A percentile compares a stretch with the other conserved stretches of the same genome.
Evolutionary conservation across 805 yeast species (phyloP).

Genomic region (Wickerhamomyces bisporus): DNA sequence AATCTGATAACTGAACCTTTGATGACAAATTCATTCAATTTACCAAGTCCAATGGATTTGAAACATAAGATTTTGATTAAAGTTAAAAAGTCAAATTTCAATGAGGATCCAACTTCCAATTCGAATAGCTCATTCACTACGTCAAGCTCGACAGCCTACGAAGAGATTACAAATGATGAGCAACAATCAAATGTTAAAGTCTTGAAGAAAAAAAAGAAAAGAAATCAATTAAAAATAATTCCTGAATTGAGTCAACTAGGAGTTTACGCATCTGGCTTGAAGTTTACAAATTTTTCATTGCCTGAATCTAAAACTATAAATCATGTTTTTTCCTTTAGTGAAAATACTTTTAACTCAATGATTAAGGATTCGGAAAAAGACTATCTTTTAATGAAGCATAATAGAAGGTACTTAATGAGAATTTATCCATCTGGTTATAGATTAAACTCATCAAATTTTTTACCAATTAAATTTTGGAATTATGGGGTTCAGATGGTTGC

Average conservation of each 20-base stretch:
- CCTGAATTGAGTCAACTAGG: conserved; percentile 56
- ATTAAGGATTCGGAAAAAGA: conserved; percentile 53
- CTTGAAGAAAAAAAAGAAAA: conserved; percentile 8
- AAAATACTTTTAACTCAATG: conserved; percentile 59
- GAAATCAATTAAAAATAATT: conserved; percentile 23
- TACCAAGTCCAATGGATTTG: conserved; percentile 74
- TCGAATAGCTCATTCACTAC: conserved; percentile 21
- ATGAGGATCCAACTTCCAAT: conserved; percentile 18
- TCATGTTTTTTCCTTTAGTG: conserved; percentile 86
- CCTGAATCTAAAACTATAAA: conserved; percentile 78
- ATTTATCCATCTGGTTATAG: conserved; percentile 82
- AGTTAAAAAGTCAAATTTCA: conserved; percentile 51
- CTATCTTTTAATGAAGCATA: conserved; percentile 67
- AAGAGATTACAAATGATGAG: conserved; percentile 11
- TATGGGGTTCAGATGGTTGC: conserved; percentile 94
- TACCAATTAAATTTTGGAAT: conserved; percentile 76
- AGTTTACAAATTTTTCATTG: conserved; percentile 74
- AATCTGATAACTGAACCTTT: conserved; percentile 30
- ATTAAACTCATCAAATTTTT: conserved; percentile 73
- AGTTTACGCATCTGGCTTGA: conserved; percentile 59
- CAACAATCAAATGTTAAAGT: not conserved
- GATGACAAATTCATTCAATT: conserved; percentile 26
- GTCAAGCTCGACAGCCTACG: conserved; percentile 24
- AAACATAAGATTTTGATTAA: conserved; percentile 72
- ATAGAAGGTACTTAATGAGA: conserved; percentile 68